Base-by-base conservation (phyloP, 2,329 filamentous ascomycete species). In the Phaeosphaeria sp. region DNA sequence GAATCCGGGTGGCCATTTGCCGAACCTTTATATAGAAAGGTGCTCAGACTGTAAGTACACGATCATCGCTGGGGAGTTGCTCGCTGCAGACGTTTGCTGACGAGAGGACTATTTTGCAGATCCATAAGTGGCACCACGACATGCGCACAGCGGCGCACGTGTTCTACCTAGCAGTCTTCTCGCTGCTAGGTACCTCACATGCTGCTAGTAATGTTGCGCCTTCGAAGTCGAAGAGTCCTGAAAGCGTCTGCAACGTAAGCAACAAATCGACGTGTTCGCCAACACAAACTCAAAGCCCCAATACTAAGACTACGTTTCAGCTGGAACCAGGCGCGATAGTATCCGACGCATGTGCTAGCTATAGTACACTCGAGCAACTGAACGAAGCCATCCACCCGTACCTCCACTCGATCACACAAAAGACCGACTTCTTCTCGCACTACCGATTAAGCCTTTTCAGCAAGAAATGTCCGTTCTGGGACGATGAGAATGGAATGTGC, bases 381-480 rank as follows among this genome's bases (percentile, higher is more conserved):
- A 99, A 98, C 79, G 79, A 83, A 65, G 85, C 87, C 59, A 84
- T 97, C 61, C 89, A 89, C 68, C 91, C 93, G 18, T 86, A 88
- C 51, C 81, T 99, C 66, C 86, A 91, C 69, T 89, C 91, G 54
- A 87, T 99, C 46, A 96, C 92, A 0, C 87, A 87, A 68, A 88
- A 91, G 52, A 96, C 94, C 77, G 95, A 99, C 79, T 99, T 97
- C 85, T 99, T 99, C 80, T 94, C 94, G 52, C 93, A 98, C 79
- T 99, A 98, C 81, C 90, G 95, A 56, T 82, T 99, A 46, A 98
- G 97, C 76, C 85, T 99, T 20, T 99, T 92, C 79, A 91, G 96
- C 78, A 97, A 95, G 78, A 88, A 87, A 79, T 99, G 95, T 73
- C 95, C 95, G 0, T 99, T 98, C 77, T 99, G 95, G 94, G 87